Evolutionary conservation across 768 basidiomycete genomes (phyloP), one percentile per base, ranked within the genome.

Genomic region (Pholiota molesta): DNA sequence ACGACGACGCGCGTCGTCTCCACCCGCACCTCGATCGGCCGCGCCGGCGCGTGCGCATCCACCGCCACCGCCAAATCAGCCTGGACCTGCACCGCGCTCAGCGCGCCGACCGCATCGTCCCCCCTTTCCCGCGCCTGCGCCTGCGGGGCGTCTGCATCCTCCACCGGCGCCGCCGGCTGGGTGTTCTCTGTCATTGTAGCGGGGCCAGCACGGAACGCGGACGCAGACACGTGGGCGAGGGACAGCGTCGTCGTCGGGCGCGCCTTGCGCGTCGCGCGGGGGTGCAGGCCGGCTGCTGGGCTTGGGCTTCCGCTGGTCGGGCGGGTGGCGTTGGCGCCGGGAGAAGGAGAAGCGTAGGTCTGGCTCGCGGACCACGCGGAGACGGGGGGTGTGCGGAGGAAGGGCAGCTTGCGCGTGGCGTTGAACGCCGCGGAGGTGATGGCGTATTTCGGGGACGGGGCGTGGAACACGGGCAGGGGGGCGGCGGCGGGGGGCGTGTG

Each of bases 171-270:
- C 29, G 26, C 44, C 23, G 26, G 31, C 19, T 2, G 28, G 21
- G 40, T 13, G 23, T 16, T 23, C 1, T 33, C 19, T 6, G 37
- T 26, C n/a, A 33, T 23, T 10, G 33, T 26, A 21, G 53, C 11
- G 39, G 23, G 0, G 23, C 2, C 17, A 7, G 33, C 23, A 33
- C 16, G 21, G 31, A 40, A 47, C 8, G 45, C 53, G n/a, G 23
- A 28, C 19, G 52, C 62, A n/a, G 35, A 44, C 28, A 59, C 62
- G 42, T 59, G 57, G 21, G 57, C 62, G 29, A 63, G 57, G 5
- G 57, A 58, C 10, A 62, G 28, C 4, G 56, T 62, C 26, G 56
- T 52, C n/a, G 57, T 58, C 9, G 62, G 39, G 23, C 62, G 57
- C 37, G 62, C 52, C 44, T 63, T 63, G 57, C 51, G 57, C 52